A percentile compares a stretch with the other conserved stretches of the same genome.
Conservation (phyloP, 441 rosid genomes). For the Erysimum pusillum region DNA sequence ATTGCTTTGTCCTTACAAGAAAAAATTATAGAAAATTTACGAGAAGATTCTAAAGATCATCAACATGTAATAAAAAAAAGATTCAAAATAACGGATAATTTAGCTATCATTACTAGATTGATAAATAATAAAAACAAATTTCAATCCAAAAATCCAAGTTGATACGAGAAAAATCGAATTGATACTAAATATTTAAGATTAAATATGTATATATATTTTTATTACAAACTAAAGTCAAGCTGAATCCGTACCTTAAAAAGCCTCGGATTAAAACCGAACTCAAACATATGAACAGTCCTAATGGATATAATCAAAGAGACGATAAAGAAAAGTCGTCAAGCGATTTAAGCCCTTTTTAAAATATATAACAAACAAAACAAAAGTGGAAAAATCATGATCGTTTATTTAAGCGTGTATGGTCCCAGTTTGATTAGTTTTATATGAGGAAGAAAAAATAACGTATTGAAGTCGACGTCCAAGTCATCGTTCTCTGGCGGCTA, state of each 20-base stretch:
- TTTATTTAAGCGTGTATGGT: constrained; percentile 18
- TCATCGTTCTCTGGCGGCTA: constrained; percentile 33
- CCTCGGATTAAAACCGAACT: background rate
- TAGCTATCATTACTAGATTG: background rate
- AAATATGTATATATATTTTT: background rate
- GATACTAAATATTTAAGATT: background rate
- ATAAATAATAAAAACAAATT: constrained; percentile 7
- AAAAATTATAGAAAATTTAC: background rate
- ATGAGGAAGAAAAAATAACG: background rate
- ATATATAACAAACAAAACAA: background rate
- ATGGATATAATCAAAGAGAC: constrained; percentile 6
- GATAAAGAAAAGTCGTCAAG: constrained; percentile 27
- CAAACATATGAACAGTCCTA: background rate
- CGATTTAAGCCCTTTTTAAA: background rate
- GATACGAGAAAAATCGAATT: background rate
- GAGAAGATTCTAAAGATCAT: background rate
- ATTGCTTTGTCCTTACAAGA: background rate
- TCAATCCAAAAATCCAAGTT: background rate
- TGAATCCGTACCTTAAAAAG: background rate
- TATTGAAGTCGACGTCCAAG: constrained; percentile 28
- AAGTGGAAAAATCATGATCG: constrained; percentile 20
- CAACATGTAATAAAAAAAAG: constrained; percentile 13
- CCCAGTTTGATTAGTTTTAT: constrained; percentile 7
- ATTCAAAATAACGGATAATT: constrained; percentile 3
- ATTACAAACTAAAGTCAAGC: background rate